Conservation (phyloP, 164 flowering plant species). For the Aristolochia fimbriata region DNA sequence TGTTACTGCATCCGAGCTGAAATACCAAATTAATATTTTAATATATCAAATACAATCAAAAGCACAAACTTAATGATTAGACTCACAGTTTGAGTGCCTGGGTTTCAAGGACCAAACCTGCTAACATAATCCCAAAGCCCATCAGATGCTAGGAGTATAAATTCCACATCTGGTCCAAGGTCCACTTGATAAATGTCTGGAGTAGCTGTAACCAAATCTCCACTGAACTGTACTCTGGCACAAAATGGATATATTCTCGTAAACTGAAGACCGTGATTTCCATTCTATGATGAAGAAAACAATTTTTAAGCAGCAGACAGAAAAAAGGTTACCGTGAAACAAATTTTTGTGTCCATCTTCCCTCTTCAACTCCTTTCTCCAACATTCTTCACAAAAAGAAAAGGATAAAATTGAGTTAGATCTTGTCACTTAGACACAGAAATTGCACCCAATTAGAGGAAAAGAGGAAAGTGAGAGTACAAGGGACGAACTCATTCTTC, state of each 20-base stretch:
- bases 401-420: slow-evolving; percentile 3
- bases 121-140: slow-evolving; percentile 97
- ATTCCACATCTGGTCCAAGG: slow-evolving; percentile 77
- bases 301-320: background rate
- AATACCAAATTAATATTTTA: background rate
- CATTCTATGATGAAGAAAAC: background rate
- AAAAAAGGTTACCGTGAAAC: slow-evolving; percentile 50
- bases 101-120: slow-evolving; percentile 33
- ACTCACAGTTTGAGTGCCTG: background rate
- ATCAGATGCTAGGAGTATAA: slow-evolving; percentile 80
- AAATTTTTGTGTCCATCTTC: slow-evolving; percentile 81
- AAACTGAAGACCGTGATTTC: background rate
- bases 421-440: background rate
- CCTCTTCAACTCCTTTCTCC: slow-evolving; percentile 70
- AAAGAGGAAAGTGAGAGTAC: slow-evolving; percentile 15
- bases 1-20: slow-evolving; percentile 52
- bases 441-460: background rate
- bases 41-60: background rate
- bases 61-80: background rate
- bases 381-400: slow-evolving; percentile 53
- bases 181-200: slow-evolving; percentile 62
- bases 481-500: slow-evolving; percentile 71
- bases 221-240: slow-evolving; percentile 53
- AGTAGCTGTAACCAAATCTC: slow-evolving; percentile 63
- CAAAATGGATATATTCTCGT: background rate